Percentiles rank a stretch among this genome's conserved stretches.
phyloP scores from a whole-genome alignment of 495 filamentous ascomycete species.

The Sporormia fimetaria region DNA sequence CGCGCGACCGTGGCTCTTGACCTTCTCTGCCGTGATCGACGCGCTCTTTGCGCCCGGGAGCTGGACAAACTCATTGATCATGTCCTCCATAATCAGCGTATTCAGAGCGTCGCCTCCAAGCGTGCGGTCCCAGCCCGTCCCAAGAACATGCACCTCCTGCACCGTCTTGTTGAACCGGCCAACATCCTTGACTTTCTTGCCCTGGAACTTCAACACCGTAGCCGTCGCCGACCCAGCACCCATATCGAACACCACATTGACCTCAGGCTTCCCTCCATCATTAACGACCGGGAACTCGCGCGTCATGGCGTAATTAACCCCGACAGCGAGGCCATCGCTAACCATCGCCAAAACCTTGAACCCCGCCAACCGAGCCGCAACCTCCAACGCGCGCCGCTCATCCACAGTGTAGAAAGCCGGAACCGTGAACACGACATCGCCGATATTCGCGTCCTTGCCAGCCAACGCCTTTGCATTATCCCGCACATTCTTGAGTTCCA shows the following conservation, averaged over 20 bases:
- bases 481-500: conserved; percentile 85
- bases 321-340: conserved; percentile 85
- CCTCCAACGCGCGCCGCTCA: conserved; percentile 69
- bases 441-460: conserved; percentile 61
- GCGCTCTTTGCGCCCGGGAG: conserved; percentile 57
- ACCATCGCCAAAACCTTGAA: conserved; percentile 74
- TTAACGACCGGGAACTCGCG: conserved; percentile 75
- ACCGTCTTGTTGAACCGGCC: conserved; percentile 93
- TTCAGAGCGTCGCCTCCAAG: conserved; percentile 89
- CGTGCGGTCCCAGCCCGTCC: conserved; percentile 75
- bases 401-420: conserved; percentile 84
- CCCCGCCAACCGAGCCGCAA: conserved; percentile 79
- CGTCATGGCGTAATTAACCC: conserved; percentile 86
- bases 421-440: conserved; percentile 78
- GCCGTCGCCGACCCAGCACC: conserved; percentile 94
- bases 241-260: conserved; percentile 94
- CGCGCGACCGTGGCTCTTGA: conserved; percentile 69
- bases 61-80: conserved; percentile 66
- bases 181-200: conserved; percentile 77
- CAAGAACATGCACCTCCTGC: conserved; percentile 82
- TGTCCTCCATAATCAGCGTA: conserved; percentile 73
- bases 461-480: conserved; percentile 76
- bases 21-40: conserved; percentile 43
- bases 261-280: conserved; percentile 78
- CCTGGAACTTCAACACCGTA: conserved; percentile 84